Percentiles rank a stretch among this genome's conserved stretches.
phyloP scores from a whole-genome alignment of 176 grass and related monocot species.

The Oryza brachyantha region DNA sequence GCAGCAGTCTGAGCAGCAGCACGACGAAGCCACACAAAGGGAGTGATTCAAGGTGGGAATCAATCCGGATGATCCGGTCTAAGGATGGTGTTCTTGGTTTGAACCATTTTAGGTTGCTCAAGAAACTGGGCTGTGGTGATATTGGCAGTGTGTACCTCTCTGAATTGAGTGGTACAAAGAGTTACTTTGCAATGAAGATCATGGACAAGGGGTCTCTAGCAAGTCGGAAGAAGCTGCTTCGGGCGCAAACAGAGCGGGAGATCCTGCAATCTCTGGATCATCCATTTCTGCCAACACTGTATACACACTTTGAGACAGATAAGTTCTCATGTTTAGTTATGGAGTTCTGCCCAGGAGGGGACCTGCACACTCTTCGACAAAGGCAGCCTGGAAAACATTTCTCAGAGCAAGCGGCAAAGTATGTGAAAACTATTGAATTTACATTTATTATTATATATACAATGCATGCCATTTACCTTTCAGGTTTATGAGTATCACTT shows the following conservation, averaged over 20 bases:
- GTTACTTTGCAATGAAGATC: conserved; percentile 73
- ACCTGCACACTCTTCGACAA: conserved; percentile 74
- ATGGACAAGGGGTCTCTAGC: conserved; percentile 81
- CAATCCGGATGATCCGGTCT: conserved; percentile 52
- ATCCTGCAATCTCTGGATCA: conserved; percentile 74
- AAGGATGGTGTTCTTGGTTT: conserved; percentile 58
- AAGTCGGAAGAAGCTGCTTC: conserved; percentile 67
- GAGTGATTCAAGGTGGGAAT: conserved; percentile 65
- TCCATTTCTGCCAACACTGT: conserved; percentile 69
- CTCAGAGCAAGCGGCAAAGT: conserved; percentile 77
- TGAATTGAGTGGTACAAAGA: conserved; percentile 62
- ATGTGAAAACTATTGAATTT: conserved; percentile 31
- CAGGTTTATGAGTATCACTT: neutral
- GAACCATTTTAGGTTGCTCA: conserved; percentile 69
- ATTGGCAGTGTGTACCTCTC: conserved; percentile 75
- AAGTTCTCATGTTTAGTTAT: conserved; percentile 84
- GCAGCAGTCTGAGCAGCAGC: conserved; percentile 62
- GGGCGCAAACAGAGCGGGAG: conserved; percentile 68
- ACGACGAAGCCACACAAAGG: conserved; percentile 64
- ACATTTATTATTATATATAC: neutral
- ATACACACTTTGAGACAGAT: conserved; percentile 78
- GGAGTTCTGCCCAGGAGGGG: conserved; percentile 80
- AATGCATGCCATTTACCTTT: neutral
- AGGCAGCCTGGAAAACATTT: conserved; percentile 72
- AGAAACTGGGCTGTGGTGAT: conserved; percentile 68